Conservation (phyloP, 176 grass and related monocot genomes). For the Eleusine indica region DNA sequence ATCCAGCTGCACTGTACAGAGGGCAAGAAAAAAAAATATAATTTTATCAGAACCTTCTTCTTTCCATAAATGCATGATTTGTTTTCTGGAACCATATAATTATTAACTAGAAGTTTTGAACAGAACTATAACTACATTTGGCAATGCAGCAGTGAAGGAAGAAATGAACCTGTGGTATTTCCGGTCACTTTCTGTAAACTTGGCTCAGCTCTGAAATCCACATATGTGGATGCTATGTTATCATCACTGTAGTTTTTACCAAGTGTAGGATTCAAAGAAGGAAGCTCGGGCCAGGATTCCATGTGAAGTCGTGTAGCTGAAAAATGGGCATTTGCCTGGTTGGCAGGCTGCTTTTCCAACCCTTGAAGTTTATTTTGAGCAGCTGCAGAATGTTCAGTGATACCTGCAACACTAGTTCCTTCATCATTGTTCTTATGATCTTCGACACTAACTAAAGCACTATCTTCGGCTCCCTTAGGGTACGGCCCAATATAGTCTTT, state of each 20-base stretch:
- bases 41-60: slow-evolving; percentile 21
- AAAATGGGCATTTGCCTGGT: slow-evolving; percentile 52
- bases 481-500: slow-evolving; percentile 77
- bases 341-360: slow-evolving; percentile 58
- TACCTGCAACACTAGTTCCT: slow-evolving; percentile 27
- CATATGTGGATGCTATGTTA: slow-evolving; percentile 55
- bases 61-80: not conserved
- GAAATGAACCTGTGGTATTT: slow-evolving; percentile 43
- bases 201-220: slow-evolving; percentile 67
- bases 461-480: slow-evolving; percentile 56
- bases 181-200: slow-evolving; percentile 60
- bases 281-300: slow-evolving; percentile 87
- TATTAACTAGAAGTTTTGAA: slow-evolving; percentile 1
- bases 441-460: slow-evolving; percentile 43
- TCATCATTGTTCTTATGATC: slow-evolving; percentile 54
- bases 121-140: not conserved
- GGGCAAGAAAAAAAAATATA: slow-evolving; percentile 39
- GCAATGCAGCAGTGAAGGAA: slow-evolving; percentile 12
- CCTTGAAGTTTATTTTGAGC: slow-evolving; percentile 48
- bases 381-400: slow-evolving; percentile 48
- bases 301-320: slow-evolving; percentile 60
- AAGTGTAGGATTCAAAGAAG: slow-evolving; percentile 67
- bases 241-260: slow-evolving; percentile 63
- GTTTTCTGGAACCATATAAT: slow-evolving; percentile 2
- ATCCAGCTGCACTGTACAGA: slow-evolving; percentile 75